Conservation (phyloP, 1,284 basidiomycete species). For the Rhodotorula sp. region DNA sequence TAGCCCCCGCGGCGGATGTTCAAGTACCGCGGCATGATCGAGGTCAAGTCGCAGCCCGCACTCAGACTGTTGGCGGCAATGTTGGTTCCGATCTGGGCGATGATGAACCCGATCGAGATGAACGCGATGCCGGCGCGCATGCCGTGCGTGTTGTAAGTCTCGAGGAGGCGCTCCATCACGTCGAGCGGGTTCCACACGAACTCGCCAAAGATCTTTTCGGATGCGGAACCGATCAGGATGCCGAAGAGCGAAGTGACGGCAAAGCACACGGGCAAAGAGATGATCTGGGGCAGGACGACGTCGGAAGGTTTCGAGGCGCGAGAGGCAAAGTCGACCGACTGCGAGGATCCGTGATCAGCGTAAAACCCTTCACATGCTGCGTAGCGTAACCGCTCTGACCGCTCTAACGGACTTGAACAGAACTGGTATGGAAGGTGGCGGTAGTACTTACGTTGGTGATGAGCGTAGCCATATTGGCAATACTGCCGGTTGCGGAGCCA, state of each 20-base stretch:
- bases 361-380: neutral
- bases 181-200: slow-evolving; percentile 78
- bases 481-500: slow-evolving; percentile 69
- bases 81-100: slow-evolving; percentile 55
- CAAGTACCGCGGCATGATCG: slow-evolving; percentile 73
- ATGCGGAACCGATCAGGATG: slow-evolving; percentile 76
- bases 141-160: slow-evolving; percentile 13
- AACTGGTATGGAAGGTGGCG: too few species aligned
- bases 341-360: slow-evolving; percentile 51
- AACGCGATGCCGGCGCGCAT: slow-evolving; percentile 57
- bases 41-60: slow-evolving; percentile 80
- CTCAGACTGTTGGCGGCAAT: slow-evolving; percentile 70
- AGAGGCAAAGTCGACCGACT: slow-evolving; percentile 68
- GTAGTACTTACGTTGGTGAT: slow-evolving; percentile 49
- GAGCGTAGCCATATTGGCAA: slow-evolving; percentile 74
- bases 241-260: slow-evolving; percentile 76
- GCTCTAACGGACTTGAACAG: too few species aligned
- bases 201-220: slow-evolving; percentile 71
- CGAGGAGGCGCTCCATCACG: slow-evolving; percentile 64
- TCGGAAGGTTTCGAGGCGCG: slow-evolving; percentile 66
- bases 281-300: slow-evolving; percentile 67
- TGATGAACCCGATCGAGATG: slow-evolving; percentile 64
- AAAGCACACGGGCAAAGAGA: slow-evolving; percentile 72
- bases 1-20: slow-evolving; percentile 82
- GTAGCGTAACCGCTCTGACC: too few species aligned